Base-by-base conservation (phyloP, 768 basidiomycete species). In the Floccularia luteovirens region DNA sequence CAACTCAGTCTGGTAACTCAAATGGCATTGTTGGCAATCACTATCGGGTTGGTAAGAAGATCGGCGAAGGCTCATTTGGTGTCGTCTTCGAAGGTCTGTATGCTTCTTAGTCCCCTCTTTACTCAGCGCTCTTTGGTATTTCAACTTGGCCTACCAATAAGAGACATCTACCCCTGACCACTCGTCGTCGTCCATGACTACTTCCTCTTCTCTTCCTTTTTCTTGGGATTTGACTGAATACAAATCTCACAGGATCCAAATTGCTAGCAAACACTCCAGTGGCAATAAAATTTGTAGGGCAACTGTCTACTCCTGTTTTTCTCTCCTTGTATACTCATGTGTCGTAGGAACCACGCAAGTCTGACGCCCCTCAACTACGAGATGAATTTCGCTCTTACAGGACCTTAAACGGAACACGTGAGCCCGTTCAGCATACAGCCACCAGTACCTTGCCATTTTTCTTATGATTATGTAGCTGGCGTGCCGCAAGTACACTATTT, bases 401-500 rank as follows among this genome's bases (percentile, higher is more conserved):
- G 66, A 97, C 94, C 36, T 65, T 99, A 56, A 84, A 84, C 47
- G 85, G 88, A 52, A 90, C 89, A 43, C 74, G 90, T 92, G 59
- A 42, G 88, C 77, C 17, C 10, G 5, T 28, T 27, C 25, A 23
- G 10, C 10, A 8, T 10, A 14, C 16, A 34, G n/a, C 32, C 32
- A 34, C 16, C 32, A 8, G 8, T n/a, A 28, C 14, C 5, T 10
- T 27, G 5, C 14, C 21, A 38, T 43, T 46, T 43, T 22, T 35
- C 22, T 38, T 17, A 34, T 19, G 41, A 23, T 45, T 41, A 47
- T 42, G 43, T 60, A 98, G 94, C 81, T 48, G 94, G 94, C 40
- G 89, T 99, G 39, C 94, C 94, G 2, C 93, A 98, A 60, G 96
- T 97, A 21, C 91, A 98, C 64, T 87, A 99, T 70, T 99, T 98